phyloP scores from a whole-genome alignment of 1,139 yeast genomes.

The Suhomyces terraborum region DNA sequence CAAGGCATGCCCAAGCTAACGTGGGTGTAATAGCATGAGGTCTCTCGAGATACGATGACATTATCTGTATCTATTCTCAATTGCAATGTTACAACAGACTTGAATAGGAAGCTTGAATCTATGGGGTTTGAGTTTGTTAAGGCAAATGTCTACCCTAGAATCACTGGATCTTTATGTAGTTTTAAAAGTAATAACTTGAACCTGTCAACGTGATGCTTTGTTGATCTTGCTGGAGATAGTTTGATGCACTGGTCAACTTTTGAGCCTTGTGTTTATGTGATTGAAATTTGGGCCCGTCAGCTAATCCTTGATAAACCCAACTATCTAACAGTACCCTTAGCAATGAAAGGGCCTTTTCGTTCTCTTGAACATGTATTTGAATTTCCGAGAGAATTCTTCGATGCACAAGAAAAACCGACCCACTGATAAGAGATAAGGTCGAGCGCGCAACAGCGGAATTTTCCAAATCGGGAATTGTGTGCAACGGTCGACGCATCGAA shows the following conservation, averaged over 20 bases:
- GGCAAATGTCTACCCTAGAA: background rate
- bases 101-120: no score
- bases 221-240: constrained; percentile 1
- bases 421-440: constrained; percentile 9
- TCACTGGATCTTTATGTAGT: background rate
- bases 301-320: no score
- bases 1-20: constrained; percentile 38
- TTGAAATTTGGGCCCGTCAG: no score
- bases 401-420: no score
- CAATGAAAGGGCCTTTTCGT: no score
- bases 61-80: background rate
- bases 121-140: background rate
- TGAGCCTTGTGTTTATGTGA: background rate
- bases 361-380: no score
- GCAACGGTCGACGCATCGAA: background rate
- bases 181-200: no score
- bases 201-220: no score
- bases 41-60: constrained; percentile 18
- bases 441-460: constrained; percentile 6
- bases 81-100: no score
- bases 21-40: constrained; percentile 32
- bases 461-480: constrained; percentile 3
- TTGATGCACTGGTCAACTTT: constrained; percentile 1
- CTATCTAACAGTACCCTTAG: no score
- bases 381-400: no score